Percentiles rank a stretch among this genome's conserved stretches.
phyloP scores from a whole-genome alignment of 2,329 filamentous ascomycete genomes.

The Chrysosphaeria jannelii region DNA sequence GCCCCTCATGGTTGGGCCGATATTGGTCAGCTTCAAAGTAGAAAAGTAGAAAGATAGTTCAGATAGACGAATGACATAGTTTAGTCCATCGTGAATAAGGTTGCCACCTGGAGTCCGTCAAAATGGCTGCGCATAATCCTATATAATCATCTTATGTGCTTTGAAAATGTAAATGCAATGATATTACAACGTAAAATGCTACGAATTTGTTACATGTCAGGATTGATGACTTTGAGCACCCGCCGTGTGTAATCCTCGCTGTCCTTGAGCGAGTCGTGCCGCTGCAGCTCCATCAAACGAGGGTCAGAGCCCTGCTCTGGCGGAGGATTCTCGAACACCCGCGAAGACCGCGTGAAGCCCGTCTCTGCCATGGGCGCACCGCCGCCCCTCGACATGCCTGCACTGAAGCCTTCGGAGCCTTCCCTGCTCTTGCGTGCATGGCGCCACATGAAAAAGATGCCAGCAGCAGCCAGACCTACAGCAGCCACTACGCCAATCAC shows the following conservation, averaged over 20 bases:
- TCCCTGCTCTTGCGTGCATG: constrained; percentile 12
- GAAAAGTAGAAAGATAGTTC: no score
- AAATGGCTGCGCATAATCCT: no score
- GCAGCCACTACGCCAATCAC: constrained; percentile 15
- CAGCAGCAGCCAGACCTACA: constrained; percentile 8
- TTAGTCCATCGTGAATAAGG: no score
- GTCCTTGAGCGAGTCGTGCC: constrained; percentile 32
- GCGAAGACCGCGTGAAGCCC: constrained; percentile 16
- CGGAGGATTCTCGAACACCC: constrained; percentile 30
- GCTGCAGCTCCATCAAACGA: no score
- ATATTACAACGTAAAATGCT: not conserved
- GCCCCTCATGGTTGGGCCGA: no score
- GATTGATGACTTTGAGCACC: constrained; percentile 31
- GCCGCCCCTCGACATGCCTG: constrained; percentile 4
- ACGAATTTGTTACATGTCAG: constrained; percentile 16
- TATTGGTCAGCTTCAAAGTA: no score
- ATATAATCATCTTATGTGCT: constrained; percentile 1
- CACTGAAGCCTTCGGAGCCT: constrained; percentile 13
- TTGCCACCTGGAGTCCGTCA: no score
- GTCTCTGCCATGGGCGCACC: constrained; percentile 9
- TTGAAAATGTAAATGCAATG: not conserved
- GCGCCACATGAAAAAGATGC: constrained; percentile 11
- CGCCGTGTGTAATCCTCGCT: constrained; percentile 33
- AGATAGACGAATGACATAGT: no score
- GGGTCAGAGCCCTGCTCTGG: no score